A percentile compares a stretch with the other conserved stretches of the same genome.
Conservation (phyloP, 179 eudicot genomes). For the Amaranthus tricolor region DNA sequence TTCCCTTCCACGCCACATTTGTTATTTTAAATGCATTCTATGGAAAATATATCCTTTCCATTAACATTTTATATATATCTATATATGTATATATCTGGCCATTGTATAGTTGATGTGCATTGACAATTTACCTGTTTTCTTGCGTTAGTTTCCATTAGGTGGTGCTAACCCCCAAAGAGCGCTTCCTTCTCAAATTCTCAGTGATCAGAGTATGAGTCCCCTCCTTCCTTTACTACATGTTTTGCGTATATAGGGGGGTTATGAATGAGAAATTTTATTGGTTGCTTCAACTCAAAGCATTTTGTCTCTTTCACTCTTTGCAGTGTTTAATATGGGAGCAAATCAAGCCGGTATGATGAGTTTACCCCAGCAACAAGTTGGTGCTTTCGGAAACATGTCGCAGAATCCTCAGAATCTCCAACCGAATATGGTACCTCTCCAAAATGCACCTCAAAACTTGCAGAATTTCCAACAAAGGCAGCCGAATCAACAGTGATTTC, state of each 20-base stretch:
- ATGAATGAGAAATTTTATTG: neutral
- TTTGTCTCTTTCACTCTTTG: slow-evolving; percentile 19
- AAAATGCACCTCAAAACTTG: slow-evolving; percentile 59
- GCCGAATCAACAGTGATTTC: slow-evolving; percentile 63
- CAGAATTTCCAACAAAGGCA: slow-evolving; percentile 87
- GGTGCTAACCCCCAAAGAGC: slow-evolving; percentile 62
- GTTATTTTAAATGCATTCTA: too few species aligned
- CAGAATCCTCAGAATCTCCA: slow-evolving; percentile 73
- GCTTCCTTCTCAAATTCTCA: slow-evolving; percentile 73
- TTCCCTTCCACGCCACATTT: too few species aligned
- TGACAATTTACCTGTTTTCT: slow-evolving; percentile 7
- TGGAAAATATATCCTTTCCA: neutral
- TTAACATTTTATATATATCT: neutral
- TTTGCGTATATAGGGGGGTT: neutral
- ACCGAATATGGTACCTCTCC: slow-evolving; percentile 56
- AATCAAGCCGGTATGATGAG: slow-evolving; percentile 75
- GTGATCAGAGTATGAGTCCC: slow-evolving; percentile 73
- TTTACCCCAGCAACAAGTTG: slow-evolving; percentile 64
- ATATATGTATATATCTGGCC: too few species aligned
- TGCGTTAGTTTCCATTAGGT: slow-evolving; percentile 58
- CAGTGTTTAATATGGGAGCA: slow-evolving; percentile 86
- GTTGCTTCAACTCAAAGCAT: neutral
- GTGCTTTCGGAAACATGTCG: slow-evolving; percentile 72
- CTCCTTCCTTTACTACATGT: slow-evolving; percentile 2
- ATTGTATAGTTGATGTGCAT: neutral